Percentiles rank a stretch among this genome's conserved stretches.
Conservation (phyloP, 345 rosid genomes). For the Bretschneidera sinensis region DNA sequence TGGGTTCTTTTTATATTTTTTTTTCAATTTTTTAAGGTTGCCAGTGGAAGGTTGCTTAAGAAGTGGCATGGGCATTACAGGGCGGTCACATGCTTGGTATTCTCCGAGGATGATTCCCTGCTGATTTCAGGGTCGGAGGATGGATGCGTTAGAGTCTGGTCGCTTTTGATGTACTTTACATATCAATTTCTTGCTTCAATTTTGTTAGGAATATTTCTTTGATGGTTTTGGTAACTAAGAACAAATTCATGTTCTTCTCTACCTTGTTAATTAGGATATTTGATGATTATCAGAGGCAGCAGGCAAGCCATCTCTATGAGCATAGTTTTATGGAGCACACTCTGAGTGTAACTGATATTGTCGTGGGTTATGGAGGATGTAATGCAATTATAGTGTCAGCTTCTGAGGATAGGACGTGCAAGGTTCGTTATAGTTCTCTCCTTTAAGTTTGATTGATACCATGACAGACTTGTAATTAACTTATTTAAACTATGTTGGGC, state of each 20-base stretch:
- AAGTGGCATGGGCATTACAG: constrained; percentile 84
- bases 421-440: constrained; percentile 38
- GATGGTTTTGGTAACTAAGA: background rate
- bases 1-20: background rate
- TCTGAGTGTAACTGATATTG: constrained; percentile 56
- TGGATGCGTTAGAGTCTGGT: constrained; percentile 78
- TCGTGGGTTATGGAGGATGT: constrained; percentile 61
- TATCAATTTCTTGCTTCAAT: background rate
- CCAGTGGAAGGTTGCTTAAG: constrained; percentile 67
- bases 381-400: constrained; percentile 74
- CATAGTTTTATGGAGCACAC: constrained; percentile 56
- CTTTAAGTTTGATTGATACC: background rate
- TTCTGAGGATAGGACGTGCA: constrained; percentile 82
- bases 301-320: constrained; percentile 49
- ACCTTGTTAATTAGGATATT: constrained; percentile 45
- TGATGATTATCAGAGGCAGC: constrained; percentile 52
- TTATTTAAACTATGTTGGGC: too few species aligned
- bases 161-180: constrained; percentile 49
- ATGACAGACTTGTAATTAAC: background rate
- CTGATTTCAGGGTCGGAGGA: constrained; percentile 82
- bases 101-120: constrained; percentile 70
- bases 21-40: constrained; percentile 44
- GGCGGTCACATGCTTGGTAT: constrained; percentile 63
- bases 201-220: background rate
- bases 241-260: too few species aligned